phyloP scores from a whole-genome alignment of 768 basidiomycete genomes.

The Rhizopogon vesiculosus region DNA sequence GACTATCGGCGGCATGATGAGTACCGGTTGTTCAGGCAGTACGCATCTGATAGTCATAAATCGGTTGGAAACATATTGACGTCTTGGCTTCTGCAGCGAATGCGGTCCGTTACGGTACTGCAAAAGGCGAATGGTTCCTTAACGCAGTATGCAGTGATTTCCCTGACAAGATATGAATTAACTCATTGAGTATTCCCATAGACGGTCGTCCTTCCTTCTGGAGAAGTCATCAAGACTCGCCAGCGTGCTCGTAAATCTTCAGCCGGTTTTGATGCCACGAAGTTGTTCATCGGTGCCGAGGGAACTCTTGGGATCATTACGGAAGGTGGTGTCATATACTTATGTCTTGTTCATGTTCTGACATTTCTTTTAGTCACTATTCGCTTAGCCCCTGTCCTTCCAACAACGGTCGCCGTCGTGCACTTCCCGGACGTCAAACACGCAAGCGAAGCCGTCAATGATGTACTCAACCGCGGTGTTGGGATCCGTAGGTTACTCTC shows the following conservation, averaged over 20 bases:
- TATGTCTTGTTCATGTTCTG: not conserved
- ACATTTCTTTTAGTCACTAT: conserved; percentile 58
- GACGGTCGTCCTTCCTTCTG: conserved; percentile 87
- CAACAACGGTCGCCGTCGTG: conserved; percentile 78
- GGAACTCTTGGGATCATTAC: conserved; percentile 86
- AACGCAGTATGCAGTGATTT: conserved; percentile 51
- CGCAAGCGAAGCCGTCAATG: conserved; percentile 72
- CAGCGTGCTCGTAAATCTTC: conserved; percentile 76
- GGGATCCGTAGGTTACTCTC: conserved; percentile 57
- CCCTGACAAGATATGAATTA: not conserved
- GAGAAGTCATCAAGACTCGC: conserved; percentile 89
- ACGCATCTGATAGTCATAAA: conserved; percentile 16
- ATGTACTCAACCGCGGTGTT: conserved; percentile 67
- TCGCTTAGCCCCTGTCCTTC: conserved; percentile 73
- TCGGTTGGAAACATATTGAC: not conserved
- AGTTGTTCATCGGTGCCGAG: conserved; percentile 82
- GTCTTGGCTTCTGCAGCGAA: conserved; percentile 42
- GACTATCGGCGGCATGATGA: conserved; percentile 83
- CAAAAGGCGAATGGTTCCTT: conserved; percentile 87
- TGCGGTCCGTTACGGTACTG: conserved; percentile 84
- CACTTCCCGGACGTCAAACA: conserved; percentile 73
- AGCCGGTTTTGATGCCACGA: conserved; percentile 82
- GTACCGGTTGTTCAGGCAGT: conserved; percentile 86
- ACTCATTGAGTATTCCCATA: conserved; percentile 21
- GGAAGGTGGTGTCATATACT: conserved; percentile 45